These are phyloP conservation scores for Chiua virens DNA, from an alignment of 768 basidiomycete genomes.

Conservation along the genomic window DNA sequence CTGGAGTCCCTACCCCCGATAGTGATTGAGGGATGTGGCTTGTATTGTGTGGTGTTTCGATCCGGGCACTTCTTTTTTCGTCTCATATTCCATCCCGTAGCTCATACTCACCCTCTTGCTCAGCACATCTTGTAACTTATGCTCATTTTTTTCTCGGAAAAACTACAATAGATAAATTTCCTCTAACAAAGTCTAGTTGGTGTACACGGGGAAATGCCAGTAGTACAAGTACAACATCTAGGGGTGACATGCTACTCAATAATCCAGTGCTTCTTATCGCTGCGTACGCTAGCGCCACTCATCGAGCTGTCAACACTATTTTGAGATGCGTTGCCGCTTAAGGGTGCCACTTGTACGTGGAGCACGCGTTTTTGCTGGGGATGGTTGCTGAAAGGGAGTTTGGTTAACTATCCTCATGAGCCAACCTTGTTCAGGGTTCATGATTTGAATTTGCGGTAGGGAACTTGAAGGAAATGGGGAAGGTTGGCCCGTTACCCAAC, in stretches of 20 bases:
- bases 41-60: not conserved
- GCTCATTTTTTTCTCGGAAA: not conserved
- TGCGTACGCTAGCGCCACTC: conserved; percentile 6
- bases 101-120: conserved; percentile 2
- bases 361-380: conserved; percentile 36
- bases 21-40: conserved; percentile 20
- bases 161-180: not conserved
- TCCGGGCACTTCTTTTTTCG: not conserved
- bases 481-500: conserved; percentile 53
- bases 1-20: conserved; percentile 32
- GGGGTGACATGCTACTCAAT: conserved; percentile 21
- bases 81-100: conserved; percentile 16
- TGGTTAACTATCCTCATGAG: not conserved
- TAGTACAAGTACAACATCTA: not conserved
- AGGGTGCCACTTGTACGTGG: conserved; percentile 30
- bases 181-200: no score
- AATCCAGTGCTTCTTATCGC: conserved; percentile 24
- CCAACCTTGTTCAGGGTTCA: conserved; percentile 22
- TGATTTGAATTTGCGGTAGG: conserved; percentile 39
- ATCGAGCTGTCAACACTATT: conserved; percentile 4
- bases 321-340: conserved; percentile 2
- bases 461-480: conserved; percentile 39
- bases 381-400: conserved; percentile 24
- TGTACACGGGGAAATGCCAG: not conserved
- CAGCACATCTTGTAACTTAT: conserved; percentile 8